Percentiles rank a stretch among this genome's conserved stretches.
These are phyloP conservation scores for Massariosphaeria phaeospora DNA, from an alignment of 495 filamentous ascomycete genomes.

Conservation along the genomic window DNA sequence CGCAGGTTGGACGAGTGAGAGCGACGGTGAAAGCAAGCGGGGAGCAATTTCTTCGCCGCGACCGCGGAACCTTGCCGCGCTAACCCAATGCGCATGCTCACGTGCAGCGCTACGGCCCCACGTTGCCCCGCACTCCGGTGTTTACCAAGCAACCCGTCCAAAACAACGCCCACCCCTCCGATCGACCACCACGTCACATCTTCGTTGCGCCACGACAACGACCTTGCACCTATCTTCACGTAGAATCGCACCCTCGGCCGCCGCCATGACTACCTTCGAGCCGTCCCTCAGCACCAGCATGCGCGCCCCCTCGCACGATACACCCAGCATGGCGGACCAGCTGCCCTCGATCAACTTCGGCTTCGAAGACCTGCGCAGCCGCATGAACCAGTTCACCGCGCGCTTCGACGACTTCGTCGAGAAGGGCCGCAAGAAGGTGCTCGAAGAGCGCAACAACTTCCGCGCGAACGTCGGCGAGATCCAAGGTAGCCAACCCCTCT, in stretches of 20 bases:
- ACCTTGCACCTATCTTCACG: neutral
- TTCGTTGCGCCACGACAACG: too few species aligned
- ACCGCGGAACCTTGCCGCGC: neutral
- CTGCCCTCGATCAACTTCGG: conserved; percentile 91
- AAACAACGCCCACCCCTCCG: conserved; percentile 9
- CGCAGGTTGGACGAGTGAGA: neutral
- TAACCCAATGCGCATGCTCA: conserved; percentile 16
- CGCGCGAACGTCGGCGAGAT: conserved; percentile 82
- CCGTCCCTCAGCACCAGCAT: conserved; percentile 70
- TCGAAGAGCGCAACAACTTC: conserved; percentile 92
- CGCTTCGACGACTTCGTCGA: conserved; percentile 94
- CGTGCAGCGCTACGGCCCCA: conserved; percentile 4
- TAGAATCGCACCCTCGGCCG: neutral
- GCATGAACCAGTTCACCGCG: conserved; percentile 89
- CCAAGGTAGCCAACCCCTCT: conserved; percentile 58
- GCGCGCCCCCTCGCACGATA: conserved; percentile 59
- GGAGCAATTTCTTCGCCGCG: neutral
- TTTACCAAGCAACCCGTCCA: conserved; percentile 8
- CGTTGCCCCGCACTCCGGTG: conserved; percentile 1
- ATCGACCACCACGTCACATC: conserved; percentile 24
- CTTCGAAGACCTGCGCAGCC: conserved; percentile 90
- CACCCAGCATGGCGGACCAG: conserved; percentile 67
- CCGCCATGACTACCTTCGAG: conserved; percentile 68
- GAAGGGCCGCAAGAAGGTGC: conserved; percentile 74
- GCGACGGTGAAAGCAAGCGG: neutral